Conservation (phyloP, 169 alveolate species). For the Cryptosporidium sp. region DNA sequence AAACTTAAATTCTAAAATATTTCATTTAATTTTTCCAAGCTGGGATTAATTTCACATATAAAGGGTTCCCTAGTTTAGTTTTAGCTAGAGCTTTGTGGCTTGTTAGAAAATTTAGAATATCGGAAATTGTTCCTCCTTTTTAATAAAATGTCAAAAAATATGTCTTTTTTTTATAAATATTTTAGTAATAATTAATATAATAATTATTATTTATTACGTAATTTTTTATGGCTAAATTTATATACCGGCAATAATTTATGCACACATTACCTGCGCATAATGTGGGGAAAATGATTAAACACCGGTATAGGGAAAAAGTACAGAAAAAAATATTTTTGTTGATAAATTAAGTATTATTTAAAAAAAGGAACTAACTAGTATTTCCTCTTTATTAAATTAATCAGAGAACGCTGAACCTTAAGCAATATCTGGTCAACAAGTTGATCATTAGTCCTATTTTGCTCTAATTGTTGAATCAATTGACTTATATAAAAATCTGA, state of each 20-base stretch:
- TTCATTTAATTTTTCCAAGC: background rate
- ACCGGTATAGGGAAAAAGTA: conserved; percentile 7
- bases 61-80: background rate
- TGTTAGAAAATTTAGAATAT: background rate
- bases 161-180: background rate
- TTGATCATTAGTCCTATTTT: conserved; percentile 4
- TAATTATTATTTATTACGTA: conserved; percentile 1
- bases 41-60: background rate
- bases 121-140: background rate
- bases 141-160: background rate
- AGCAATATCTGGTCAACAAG: conserved; percentile 12
- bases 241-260: conserved; percentile 20
- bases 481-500: background rate
- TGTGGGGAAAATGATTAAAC: conserved; percentile 6
- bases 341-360: background rate
- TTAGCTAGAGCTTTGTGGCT: background rate
- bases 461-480: conserved; percentile 11
- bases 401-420: conserved; percentile 37
- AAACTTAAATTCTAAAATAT: background rate
- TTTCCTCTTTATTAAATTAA: conserved; percentile 15
- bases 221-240: conserved; percentile 15
- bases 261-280: background rate
- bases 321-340: background rate
- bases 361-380: background rate
- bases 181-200: background rate